Conservation (phyloP, 1,284 basidiomycete genomes). For the Exsudoporus floridanus region DNA sequence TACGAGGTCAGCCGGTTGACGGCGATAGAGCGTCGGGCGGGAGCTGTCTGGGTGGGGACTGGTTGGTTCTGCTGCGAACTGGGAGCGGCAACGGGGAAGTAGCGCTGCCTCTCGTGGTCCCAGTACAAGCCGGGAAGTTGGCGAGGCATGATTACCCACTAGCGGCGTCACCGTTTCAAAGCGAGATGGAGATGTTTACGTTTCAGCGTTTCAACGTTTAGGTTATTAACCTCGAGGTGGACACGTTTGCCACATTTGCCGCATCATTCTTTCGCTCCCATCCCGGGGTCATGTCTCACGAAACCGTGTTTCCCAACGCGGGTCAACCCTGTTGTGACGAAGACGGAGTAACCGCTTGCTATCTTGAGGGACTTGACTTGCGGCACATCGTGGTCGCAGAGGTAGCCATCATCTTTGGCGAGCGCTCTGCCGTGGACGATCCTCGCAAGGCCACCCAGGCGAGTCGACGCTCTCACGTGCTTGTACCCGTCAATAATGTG, state of each 20-base stretch:
- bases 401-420: not conserved
- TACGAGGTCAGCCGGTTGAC: not conserved
- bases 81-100: conserved; percentile 44
- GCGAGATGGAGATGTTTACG: not conserved
- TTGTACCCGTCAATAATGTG: too few species aligned
- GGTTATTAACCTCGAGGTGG: not conserved
- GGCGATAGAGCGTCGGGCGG: not conserved
- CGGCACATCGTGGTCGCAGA: not conserved
- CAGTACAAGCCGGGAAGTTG: conserved; percentile 56
- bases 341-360: not conserved
- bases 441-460: not conserved
- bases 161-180: not conserved
- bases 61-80: not conserved
- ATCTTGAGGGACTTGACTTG: not conserved
- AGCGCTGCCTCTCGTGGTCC: conserved; percentile 48
- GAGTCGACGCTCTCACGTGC: not conserved
- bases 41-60: not conserved
- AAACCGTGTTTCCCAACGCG: not conserved
- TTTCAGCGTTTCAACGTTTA: conserved; percentile 1
- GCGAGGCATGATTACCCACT: conserved; percentile 36
- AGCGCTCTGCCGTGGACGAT: not conserved
- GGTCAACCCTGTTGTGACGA: not conserved
- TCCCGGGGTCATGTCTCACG: not conserved
- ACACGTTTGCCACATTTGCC: not conserved
- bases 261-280: too few species aligned